These are phyloP conservation scores for Apophysomyces ossiformis DNA, from an alignment of 371 early-diverging fungal species.

Conservation along the genomic window DNA sequence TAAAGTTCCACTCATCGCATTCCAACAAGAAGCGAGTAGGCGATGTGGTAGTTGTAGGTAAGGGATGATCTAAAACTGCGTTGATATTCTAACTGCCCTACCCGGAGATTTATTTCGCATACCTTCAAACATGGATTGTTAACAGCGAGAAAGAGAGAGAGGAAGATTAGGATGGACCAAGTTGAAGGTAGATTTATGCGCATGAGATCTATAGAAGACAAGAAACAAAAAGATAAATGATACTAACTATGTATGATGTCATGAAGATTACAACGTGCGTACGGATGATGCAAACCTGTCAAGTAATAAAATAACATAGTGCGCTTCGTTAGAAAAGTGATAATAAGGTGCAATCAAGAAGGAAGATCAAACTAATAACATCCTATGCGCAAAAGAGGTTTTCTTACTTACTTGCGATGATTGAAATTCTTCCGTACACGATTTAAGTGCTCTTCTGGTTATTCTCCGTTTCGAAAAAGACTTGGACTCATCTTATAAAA, in stretches of 20 bases:
- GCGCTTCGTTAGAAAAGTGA: not conserved
- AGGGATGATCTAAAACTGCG: constrained; percentile 11
- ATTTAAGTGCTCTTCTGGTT: constrained; percentile 10
- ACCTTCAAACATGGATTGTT: constrained; percentile 4
- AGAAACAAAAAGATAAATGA: not conserved
- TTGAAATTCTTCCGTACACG: constrained; percentile 8
- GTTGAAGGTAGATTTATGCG: not conserved
- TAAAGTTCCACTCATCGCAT: constrained; percentile 21
- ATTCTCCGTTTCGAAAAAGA: constrained; percentile 34
- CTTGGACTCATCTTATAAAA: constrained; percentile 18
- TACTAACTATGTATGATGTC: constrained; percentile 1
- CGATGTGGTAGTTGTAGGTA: constrained; percentile 5
- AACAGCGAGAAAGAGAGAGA: not conserved
- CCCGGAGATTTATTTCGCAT: constrained; percentile 9
- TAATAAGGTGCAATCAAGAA: not conserved
- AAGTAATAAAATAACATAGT: not conserved
- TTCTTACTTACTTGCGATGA: not conserved
- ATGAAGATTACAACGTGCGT: constrained; percentile 1
- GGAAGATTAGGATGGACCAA: not conserved
- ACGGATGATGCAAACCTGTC: constrained; percentile 11
- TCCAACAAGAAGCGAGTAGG: constrained; percentile 21
- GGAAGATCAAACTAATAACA: not conserved
- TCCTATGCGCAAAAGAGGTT: not conserved
- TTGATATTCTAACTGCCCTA: constrained; percentile 1
- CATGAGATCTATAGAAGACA: not conserved